These are phyloP conservation scores for Chalara sp. DNA, from an alignment of 2,329 filamentous ascomycete genomes.

Conservation along the genomic window DNA sequence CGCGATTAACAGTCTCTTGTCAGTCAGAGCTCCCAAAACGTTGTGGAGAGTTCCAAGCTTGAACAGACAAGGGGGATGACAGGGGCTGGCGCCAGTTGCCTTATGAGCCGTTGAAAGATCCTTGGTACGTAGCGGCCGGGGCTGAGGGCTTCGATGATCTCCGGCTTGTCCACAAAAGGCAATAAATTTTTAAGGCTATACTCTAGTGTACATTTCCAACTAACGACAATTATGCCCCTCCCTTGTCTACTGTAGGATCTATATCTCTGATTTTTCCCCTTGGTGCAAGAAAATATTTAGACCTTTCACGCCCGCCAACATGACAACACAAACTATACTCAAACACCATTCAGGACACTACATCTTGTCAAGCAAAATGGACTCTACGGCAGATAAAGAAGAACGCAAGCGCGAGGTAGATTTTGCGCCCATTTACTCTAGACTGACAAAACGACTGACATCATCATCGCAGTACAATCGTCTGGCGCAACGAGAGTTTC, in stretches of 20 bases:
- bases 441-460: background rate
- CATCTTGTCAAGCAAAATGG: constrained; percentile 20
- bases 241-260: constrained; percentile 8
- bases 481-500: constrained; percentile 37
- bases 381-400: constrained; percentile 26
- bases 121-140: too few relatives aligned
- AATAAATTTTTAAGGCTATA: too few relatives aligned
- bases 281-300: constrained; percentile 6
- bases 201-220: too few relatives aligned
- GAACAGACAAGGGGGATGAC: too few relatives aligned
- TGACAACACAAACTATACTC: constrained; percentile 16
- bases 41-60: too few relatives aligned
- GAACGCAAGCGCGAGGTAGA: constrained; percentile 29
- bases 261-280: constrained; percentile 3
- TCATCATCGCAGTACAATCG: constrained; percentile 29
- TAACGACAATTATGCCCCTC: too few relatives aligned
- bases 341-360: constrained; percentile 18
- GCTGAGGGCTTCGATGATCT: too few relatives aligned
- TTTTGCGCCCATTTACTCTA: background rate
- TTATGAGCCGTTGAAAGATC: too few relatives aligned
- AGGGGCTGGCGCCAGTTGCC: too few relatives aligned
- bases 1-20: too few relatives aligned
- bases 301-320: constrained; percentile 10
- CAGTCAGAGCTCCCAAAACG: too few relatives aligned
- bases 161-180: too few relatives aligned